Evolutionary conservation across 306 rosid species (phyloP), one percentile per base, ranked within the genome.

Genomic region (Rosa multiflora): DNA sequence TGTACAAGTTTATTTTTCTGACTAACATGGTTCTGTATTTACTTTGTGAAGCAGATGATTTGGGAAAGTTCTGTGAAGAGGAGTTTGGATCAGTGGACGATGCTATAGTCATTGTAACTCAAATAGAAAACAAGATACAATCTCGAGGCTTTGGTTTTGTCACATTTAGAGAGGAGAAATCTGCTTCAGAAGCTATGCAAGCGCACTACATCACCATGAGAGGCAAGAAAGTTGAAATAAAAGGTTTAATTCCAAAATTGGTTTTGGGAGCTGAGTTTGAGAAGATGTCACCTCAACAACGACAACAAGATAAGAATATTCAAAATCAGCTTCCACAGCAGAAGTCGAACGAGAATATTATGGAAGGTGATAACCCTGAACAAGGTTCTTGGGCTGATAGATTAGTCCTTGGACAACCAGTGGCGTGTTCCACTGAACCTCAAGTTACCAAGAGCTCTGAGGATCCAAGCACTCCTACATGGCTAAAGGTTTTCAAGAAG

Each of bases 71-170:
- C 53, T 86, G 83, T 81, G 87, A 77, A 75, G 73, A 63, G 74
- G 72, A 80, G 68, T 86, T 86, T 75, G 89, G 89, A 32, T 23
- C 79, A 18, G 81, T 83, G 61, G 84, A 77, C 64, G 85, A 86
- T 52, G 78, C 87, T 72, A 42, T 56, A n/a, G 87, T 83, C 63
- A 37, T 86, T 58, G 75, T 56, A 39, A 17, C 80, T 74, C 85
- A 80, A 52, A 59, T 20, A 49, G 87, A 70, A 62, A 42, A 43
- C 64, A 76, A 77, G 37, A 48, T 29, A 37, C 82, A 78, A 48
- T 86, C 89, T 48, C 83, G 89, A 39, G 89, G 83, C 52, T 80
- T 80, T 48, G 89, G 89, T 47, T 86, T 80, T 81, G 83, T 86
- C 17, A 74, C 81, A 12, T 86, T 86, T 26, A 86, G 67, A 75